Evolutionary conservation across 345 rosid genomes (phyloP).

Genomic region (Combretum micranthum): DNA sequence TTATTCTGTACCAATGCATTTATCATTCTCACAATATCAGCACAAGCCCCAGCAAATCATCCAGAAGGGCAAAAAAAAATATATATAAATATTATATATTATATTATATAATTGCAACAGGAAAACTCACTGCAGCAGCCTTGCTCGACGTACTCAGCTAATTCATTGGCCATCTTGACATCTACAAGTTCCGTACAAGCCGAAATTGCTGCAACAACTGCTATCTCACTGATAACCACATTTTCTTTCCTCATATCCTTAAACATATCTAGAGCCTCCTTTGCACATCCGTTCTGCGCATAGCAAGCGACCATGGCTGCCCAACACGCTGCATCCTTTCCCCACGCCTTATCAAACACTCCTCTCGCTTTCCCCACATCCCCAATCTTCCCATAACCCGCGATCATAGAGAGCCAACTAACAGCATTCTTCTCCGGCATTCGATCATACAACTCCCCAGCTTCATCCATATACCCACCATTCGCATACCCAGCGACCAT

Average conservation of each 20-base stretch:
- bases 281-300: conserved; percentile 40
- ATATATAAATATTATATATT: too few relatives aligned
- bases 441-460: conserved; percentile 28
- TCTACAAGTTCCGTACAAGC: conserved; percentile 53
- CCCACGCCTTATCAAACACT: conserved; percentile 30
- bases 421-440: conserved; percentile 28
- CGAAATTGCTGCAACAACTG: conserved; percentile 32
- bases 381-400: conserved; percentile 41
- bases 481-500: conserved; percentile 52
- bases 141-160: conserved; percentile 23
- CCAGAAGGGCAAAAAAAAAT: too few relatives aligned
- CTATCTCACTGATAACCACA: conserved; percentile 28
- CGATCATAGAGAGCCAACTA: conserved; percentile 45
- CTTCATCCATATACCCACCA: conserved; percentile 29
- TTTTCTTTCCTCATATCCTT: conserved; percentile 18
- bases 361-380: conserved; percentile 30
- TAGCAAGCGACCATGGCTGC: conserved; percentile 51
- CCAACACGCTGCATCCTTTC: conserved; percentile 36
- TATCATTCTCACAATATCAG: too few relatives aligned
- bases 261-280: conserved; percentile 32
- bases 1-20: too few relatives aligned
- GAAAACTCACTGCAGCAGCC: conserved; percentile 28
- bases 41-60: too few relatives aligned
- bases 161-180: conserved; percentile 30
- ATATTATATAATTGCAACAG: background rate